Conservation (phyloP, 2,329 filamentous ascomycete species). For the Fusarium drepaniforme region DNA sequence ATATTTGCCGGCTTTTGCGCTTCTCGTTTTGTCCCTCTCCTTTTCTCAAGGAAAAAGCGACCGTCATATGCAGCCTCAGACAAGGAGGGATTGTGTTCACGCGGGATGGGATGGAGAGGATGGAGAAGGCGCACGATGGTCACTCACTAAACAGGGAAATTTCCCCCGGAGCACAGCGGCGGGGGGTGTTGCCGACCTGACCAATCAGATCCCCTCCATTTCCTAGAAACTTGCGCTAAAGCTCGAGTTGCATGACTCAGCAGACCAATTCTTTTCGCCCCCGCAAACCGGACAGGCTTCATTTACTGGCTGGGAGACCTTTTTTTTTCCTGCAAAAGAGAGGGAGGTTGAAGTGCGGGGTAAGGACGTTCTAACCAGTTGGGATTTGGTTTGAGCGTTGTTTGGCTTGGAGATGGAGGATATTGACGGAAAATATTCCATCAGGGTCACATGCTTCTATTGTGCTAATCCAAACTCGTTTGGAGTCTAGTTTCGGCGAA, state of each 20-base stretch:
- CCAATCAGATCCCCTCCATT: slow-evolving; percentile 21
- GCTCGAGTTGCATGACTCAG: slow-evolving; percentile 20
- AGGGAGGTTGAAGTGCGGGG: slow-evolving; percentile 24
- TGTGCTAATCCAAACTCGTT: background rate
- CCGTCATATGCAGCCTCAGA: slow-evolving; percentile 25
- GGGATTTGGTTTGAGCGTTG: background rate
- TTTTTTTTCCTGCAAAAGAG: slow-evolving; percentile 5
- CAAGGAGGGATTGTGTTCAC: slow-evolving; percentile 25
- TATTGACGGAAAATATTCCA: background rate
- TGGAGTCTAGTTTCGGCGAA: background rate
- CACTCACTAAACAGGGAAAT: slow-evolving; percentile 37
- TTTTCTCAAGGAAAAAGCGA: slow-evolving; percentile 3
- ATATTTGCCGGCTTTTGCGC: background rate
- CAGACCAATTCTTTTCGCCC: slow-evolving; percentile 15
- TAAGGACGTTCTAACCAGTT: slow-evolving; percentile 1
- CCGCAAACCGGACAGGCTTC: slow-evolving; percentile 19
- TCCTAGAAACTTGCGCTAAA: slow-evolving; percentile 8
- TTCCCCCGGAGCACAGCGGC: slow-evolving; percentile 28
- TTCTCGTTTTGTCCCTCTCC: background rate
- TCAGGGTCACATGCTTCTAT: slow-evolving; percentile 2
- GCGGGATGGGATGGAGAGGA: slow-evolving; percentile 24
- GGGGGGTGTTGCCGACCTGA: background rate
- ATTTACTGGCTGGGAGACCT: slow-evolving; percentile 17
- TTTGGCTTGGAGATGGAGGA: background rate
- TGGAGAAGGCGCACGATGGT: slow-evolving; percentile 23